phyloP scores from a whole-genome alignment of 1,284 basidiomycete species.

The Ganoderma sinense region DNA sequence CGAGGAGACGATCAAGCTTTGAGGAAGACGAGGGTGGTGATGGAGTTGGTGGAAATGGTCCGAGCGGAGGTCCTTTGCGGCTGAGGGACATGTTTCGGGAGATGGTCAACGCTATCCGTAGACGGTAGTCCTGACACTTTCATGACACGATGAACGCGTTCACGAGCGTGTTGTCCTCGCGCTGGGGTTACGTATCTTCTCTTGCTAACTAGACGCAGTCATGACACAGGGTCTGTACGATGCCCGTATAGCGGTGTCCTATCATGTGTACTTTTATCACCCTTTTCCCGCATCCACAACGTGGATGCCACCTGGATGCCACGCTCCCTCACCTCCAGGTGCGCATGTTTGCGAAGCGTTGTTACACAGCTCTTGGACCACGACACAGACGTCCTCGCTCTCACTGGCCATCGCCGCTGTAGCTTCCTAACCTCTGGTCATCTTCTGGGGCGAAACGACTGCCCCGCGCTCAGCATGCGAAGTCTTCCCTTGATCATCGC shows the following conservation, averaged over 20 bases:
- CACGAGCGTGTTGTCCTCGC: conserved; percentile 11
- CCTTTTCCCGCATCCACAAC: background rate
- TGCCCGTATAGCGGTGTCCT: background rate
- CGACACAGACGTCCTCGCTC: background rate
- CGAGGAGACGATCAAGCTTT: conserved; percentile 18
- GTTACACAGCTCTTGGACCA: background rate
- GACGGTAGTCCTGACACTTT: conserved; percentile 15
- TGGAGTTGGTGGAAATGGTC: background rate
- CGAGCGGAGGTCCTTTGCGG: conserved; percentile 19
- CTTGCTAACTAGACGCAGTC: background rate
- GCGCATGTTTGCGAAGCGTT: background rate
- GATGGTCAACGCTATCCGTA: conserved; percentile 35
- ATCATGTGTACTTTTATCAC: conserved; percentile 1
- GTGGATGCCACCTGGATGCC: conserved; percentile 3
- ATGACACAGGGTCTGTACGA: conserved; percentile 4
- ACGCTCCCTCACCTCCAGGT: background rate
- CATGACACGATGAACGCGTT: background rate
- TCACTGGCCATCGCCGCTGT: background rate
- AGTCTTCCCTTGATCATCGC: conserved; percentile 15
- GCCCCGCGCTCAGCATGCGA: background rate
- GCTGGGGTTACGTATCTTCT: conserved; percentile 5
- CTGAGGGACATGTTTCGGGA: conserved; percentile 37
- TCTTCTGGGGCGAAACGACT: background rate
- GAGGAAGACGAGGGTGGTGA: conserved; percentile 14
- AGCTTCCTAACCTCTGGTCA: background rate